These are phyloP conservation scores for Aegilops speltoides DNA, from an alignment of 176 grass and related monocot species.

Conservation along the genomic window DNA sequence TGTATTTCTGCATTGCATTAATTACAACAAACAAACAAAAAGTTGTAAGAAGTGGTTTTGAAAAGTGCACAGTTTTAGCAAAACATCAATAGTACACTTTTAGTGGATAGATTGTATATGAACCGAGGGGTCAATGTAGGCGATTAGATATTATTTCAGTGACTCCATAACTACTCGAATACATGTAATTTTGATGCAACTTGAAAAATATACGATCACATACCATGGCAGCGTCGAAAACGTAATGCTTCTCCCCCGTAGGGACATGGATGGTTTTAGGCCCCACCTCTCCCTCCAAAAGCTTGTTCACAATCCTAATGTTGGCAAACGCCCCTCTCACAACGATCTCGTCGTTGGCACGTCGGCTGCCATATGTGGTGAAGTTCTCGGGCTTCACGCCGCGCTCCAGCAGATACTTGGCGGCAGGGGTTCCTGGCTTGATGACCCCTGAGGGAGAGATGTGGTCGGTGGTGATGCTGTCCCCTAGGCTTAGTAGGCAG, in stretches of 20 bases:
- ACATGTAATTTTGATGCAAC: background rate
- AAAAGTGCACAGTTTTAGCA: background rate
- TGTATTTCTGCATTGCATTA: conserved; percentile 65
- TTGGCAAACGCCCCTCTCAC: conserved; percentile 90
- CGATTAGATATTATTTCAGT: background rate
- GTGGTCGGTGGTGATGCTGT: conserved; percentile 88
- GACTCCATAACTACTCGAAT: background rate
- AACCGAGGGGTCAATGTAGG: background rate
- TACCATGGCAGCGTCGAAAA: conserved; percentile 86
- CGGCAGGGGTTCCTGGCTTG: conserved; percentile 74
- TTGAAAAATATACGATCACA: background rate
- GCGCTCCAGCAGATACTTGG: conserved; percentile 72
- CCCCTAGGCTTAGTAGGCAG: conserved; percentile 76
- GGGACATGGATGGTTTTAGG: conserved; percentile 81
- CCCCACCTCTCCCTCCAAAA: conserved; percentile 76
- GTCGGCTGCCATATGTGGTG: conserved; percentile 80
- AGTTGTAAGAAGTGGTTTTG: background rate
- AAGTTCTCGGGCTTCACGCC: conserved; percentile 74
- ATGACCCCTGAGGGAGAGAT: conserved; percentile 88
- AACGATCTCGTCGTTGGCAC: conserved; percentile 84
- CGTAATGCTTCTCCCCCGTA: conserved; percentile 70
- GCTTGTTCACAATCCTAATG: conserved; percentile 84
- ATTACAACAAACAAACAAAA: background rate
- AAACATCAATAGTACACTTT: background rate
- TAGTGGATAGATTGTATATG: background rate